Conservation (phyloP, 1,139 yeast species). For the Suhomyces yuchorum region DNA sequence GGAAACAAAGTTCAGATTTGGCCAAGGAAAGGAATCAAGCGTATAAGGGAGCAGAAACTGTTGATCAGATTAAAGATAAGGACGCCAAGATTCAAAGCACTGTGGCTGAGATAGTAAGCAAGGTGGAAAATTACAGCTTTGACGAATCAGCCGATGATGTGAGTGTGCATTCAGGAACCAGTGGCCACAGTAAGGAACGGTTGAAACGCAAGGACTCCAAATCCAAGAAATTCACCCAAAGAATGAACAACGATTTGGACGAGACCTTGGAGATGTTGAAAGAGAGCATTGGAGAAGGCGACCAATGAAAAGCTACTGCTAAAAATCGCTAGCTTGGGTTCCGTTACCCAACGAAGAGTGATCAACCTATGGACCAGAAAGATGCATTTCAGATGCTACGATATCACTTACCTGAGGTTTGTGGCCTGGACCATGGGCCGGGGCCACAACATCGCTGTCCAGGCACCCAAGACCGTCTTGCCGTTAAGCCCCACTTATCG, state of each 20-base stretch:
- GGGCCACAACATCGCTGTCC: too few relatives aligned
- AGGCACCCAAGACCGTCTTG: too few relatives aligned
- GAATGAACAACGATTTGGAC: slow-evolving; percentile 38
- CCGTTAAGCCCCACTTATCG: too few relatives aligned
- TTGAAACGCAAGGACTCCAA: slow-evolving; percentile 15
- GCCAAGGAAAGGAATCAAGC: neutral
- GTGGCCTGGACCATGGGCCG: too few relatives aligned
- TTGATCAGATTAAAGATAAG: neutral
- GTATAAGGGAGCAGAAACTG: neutral
- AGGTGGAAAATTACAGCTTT: slow-evolving; percentile 11
- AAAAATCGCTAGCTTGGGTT: neutral
- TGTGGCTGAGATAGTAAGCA: slow-evolving; percentile 15
- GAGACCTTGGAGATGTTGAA: slow-evolving; percentile 45
- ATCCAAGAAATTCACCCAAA: slow-evolving; percentile 24
- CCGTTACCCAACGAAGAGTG: neutral
- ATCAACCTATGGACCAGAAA: neutral
- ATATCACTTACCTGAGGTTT: neutral
- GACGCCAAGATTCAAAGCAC: slow-evolving; percentile 6
- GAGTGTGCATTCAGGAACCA: slow-evolving; percentile 11
- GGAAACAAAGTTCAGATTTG: neutral
- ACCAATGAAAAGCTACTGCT: neutral
- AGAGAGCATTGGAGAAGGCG: slow-evolving; percentile 33
- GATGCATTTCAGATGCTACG: neutral
- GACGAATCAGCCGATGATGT: slow-evolving; percentile 13
- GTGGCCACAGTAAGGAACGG: slow-evolving; percentile 2